Conservation (phyloP, 768 basidiomycete species). For the Russula sp. region DNA sequence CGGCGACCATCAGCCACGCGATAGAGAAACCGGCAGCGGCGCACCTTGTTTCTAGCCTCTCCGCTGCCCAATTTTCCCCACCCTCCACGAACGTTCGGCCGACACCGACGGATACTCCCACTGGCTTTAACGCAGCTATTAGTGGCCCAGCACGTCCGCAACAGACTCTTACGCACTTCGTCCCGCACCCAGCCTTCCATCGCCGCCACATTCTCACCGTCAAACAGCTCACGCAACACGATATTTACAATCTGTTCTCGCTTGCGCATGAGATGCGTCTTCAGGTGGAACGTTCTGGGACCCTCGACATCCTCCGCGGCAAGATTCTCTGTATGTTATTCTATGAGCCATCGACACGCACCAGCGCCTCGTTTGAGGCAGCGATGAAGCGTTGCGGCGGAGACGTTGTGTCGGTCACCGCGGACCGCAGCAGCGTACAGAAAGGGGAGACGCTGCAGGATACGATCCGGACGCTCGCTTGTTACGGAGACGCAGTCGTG, state of each 20-base stretch:
- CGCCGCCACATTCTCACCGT: constrained; percentile 91
- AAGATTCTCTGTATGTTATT: constrained; percentile 88
- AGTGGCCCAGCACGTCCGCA: constrained; percentile 33
- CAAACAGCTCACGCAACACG: constrained; percentile 85
- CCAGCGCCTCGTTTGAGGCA: constrained; percentile 92
- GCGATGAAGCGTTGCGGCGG: constrained; percentile 99
- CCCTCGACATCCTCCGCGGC: constrained; percentile 84
- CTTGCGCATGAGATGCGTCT: constrained; percentile 95
- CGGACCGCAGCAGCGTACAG: constrained; percentile 77
- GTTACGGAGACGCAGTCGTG: constrained; percentile 93
- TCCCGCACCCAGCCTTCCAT: constrained; percentile 83
- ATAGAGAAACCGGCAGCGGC: constrained; percentile 4
- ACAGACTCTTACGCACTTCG: constrained; percentile 42
- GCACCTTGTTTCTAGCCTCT: constrained; percentile 1
- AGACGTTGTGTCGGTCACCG: constrained; percentile 80
- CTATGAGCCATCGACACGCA: constrained; percentile 96
- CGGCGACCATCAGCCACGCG: constrained; percentile 32
- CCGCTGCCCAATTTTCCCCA: constrained; percentile 1
- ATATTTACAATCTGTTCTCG: constrained; percentile 90
- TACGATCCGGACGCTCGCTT: constrained; percentile 89
- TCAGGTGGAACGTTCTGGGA: constrained; percentile 88
- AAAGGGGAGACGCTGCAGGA: constrained; percentile 95
- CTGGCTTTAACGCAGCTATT: constrained; percentile 15
- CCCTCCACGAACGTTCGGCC: constrained; percentile 11
- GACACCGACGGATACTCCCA: neutral